Evolutionary conservation across 345 rosid genomes (phyloP).

Genomic region (Camelina sativa): DNA sequence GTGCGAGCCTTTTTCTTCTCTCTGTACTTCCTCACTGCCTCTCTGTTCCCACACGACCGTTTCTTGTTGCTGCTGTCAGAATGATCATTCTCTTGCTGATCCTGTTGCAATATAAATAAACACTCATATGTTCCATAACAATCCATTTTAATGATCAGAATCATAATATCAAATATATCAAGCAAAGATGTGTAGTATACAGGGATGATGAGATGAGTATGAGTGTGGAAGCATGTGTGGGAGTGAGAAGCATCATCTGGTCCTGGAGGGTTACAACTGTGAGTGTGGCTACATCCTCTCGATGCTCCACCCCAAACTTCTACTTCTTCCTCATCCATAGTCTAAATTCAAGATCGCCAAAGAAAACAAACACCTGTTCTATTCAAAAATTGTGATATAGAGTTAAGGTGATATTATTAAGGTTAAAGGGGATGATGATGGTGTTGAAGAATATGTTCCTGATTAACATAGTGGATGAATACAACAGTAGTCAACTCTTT

Average conservation of each 20-base stretch:
- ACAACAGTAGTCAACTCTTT: slow-evolving; percentile 30
- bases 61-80: slow-evolving; percentile 33
- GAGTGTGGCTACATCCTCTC: slow-evolving; percentile 71
- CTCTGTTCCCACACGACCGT: slow-evolving; percentile 68
- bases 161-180: neutral
- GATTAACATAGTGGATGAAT: slow-evolving; percentile 17
- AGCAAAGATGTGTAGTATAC: slow-evolving; percentile 25
- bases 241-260: slow-evolving; percentile 60
- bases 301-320: slow-evolving; percentile 8
- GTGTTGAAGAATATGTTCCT: slow-evolving; percentile 34
- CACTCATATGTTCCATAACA: neutral
- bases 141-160: neutral
- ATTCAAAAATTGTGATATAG: neutral
- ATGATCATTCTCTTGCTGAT: slow-evolving; percentile 48
- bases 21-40: slow-evolving; percentile 78
- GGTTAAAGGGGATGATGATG: slow-evolving; percentile 1
- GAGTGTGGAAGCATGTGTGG: slow-evolving; percentile 78
- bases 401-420: neutral
- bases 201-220: slow-evolving; percentile 54
- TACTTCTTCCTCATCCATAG: slow-evolving; percentile 37
- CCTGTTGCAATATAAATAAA: slow-evolving; percentile 27
- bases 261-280: slow-evolving; percentile 77
- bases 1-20: slow-evolving; percentile 83
- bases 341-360: neutral
- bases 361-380: slow-evolving; percentile 6